phyloP scores from a whole-genome alignment of 805 yeast species.

The Lipomyces mesembrius region DNA sequence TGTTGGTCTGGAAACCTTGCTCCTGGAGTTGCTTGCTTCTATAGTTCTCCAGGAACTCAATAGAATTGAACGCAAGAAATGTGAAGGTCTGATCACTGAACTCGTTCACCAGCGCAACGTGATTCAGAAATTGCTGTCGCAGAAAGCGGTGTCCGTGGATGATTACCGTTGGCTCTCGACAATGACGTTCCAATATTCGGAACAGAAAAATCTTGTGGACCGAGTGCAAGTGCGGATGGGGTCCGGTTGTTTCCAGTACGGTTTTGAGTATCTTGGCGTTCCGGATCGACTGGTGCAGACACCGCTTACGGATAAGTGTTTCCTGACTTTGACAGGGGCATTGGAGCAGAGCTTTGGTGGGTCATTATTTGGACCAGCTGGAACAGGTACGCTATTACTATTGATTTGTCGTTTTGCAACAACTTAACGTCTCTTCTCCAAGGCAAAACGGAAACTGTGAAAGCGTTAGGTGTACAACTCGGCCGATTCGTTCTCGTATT shows the following conservation, averaged over 20 bases:
- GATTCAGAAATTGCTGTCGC: slow-evolving; percentile 37
- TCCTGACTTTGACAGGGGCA: slow-evolving; percentile 73
- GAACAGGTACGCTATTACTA: slow-evolving; percentile 63
- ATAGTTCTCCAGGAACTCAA: slow-evolving; percentile 44
- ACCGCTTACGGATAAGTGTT: slow-evolving; percentile 68
- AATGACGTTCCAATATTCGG: slow-evolving; percentile 54
- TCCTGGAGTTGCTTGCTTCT: slow-evolving; percentile 45
- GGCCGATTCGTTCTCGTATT: slow-evolving; percentile 86
- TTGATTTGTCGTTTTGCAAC: not conserved
- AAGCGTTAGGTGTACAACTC: slow-evolving; percentile 76
- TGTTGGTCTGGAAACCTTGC: not conserved
- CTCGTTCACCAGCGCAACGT: slow-evolving; percentile 61
- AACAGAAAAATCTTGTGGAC: not conserved
- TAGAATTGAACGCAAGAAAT: slow-evolving; percentile 49
- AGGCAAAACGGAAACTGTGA: slow-evolving; percentile 81
- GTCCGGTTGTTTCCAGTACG: slow-evolving; percentile 60
- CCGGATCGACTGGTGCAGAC: slow-evolving; percentile 77
- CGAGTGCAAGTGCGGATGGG: slow-evolving; percentile 56
- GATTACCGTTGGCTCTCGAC: slow-evolving; percentile 56
- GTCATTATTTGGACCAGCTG: slow-evolving; percentile 93
- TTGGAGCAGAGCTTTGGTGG: slow-evolving; percentile 79
- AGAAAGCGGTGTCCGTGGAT: slow-evolving; percentile 24
- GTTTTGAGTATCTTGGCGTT: slow-evolving; percentile 81
- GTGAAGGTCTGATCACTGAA: slow-evolving; percentile 70
- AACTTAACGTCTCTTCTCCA: not conserved